Evolutionary conservation across 352 stramenopile species (phyloP), one percentile per base, ranked within the genome.

Genomic region (Phytophthora uliginosa): DNA sequence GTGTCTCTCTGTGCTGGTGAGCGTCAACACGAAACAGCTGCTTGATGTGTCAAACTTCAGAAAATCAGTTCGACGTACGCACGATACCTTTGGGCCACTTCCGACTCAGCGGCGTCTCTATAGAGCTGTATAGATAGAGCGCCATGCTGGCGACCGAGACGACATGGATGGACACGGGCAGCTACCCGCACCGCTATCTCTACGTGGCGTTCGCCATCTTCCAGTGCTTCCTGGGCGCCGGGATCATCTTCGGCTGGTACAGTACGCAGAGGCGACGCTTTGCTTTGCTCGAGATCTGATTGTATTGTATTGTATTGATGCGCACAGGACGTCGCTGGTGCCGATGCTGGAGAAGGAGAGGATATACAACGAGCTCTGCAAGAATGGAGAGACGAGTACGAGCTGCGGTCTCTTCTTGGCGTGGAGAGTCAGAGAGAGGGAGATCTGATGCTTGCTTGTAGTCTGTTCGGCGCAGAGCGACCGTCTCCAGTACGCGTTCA

Each of bases 201-300:
- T 82, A 86, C 40, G 78, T 90, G 20, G 61, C 40, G 18, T 86
- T 91, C 59, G 84, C 84, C 42, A 89, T 89, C 61, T 79, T 88
- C 55, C 82, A 91, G 67, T 91, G 82, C 60, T 89, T 88, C 61
- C 63, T 91, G 15, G 80, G 84, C 42, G 80, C 84, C 18, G 84
- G 84, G 40, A 69, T 91, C 54, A 88, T 90, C 65, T 90, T 90
- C 31, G 84, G 84, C 53, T 91, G 84, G 83, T 91, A 69, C 57
- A 24, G 5, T 8, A 52, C 17, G 45, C 45, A 26, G 7, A 65
- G 20, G 26, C 60, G 31, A 48, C 47, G 47, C 47, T 53, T 48
- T 31, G 34, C 17, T 69, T 45, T 69, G 45, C 24, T 20, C 53
- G 47, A 53, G 47, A 53, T 53, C 47, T 53, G 47, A 20, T 53